Evolutionary conservation across 1,284 basidiomycete genomes (phyloP).

Genomic region (Amylostereum chailletii): DNA sequence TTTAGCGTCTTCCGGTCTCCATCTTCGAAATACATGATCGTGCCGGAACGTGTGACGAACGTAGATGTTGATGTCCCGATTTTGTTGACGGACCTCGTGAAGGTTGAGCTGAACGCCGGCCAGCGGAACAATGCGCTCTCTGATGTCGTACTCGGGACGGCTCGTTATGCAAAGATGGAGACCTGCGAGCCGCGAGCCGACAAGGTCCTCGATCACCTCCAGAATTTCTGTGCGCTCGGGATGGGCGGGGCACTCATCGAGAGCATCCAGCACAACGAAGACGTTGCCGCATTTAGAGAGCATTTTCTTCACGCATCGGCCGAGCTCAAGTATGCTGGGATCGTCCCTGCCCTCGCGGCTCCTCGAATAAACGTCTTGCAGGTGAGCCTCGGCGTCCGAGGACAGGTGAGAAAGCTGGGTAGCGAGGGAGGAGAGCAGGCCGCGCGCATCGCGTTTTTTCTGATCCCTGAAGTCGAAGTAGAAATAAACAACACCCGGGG

Average conservation of each 20-base stretch:
- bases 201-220: not conserved
- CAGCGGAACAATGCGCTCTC: not conserved
- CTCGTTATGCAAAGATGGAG: not conserved
- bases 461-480: constrained; percentile 3
- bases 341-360: not conserved
- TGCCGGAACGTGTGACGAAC: not conserved
- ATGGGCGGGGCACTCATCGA: constrained; percentile 1
- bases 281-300: not conserved
- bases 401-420: not conserved
- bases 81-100: not conserved
- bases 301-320: not conserved
- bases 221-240: not conserved
- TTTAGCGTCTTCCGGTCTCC: not conserved
- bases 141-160: not conserved
- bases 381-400: not conserved
- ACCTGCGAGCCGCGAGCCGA: not conserved
- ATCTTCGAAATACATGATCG: not conserved
- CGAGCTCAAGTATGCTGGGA: not conserved
- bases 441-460: not conserved
- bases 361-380: not conserved
- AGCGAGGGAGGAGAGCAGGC: not conserved
- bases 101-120: not conserved
- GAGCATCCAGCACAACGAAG: not conserved
- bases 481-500: not conserved
- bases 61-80: not conserved